Evolutionary conservation across 352 stramenopile species (phyloP), one percentile per base, ranked within the genome.

Genomic region (Halophytophthora batemanensis): DNA sequence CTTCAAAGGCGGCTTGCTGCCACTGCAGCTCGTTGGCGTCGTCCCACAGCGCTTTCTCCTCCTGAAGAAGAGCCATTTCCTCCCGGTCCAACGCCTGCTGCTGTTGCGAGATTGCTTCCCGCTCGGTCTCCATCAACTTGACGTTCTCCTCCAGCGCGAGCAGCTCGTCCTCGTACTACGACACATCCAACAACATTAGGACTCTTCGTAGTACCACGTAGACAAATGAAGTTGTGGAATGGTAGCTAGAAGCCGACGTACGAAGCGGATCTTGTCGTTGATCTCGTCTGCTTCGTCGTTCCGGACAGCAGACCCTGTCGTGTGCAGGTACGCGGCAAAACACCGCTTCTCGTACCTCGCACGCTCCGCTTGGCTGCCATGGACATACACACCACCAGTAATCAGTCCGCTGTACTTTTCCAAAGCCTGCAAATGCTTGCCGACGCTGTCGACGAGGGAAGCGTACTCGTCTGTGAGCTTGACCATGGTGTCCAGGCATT

Each of bases 401-500:
- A 11, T 7, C 19, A 17, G n/a, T 44, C 15, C 18, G 1, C 39
- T 38, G 29, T 31, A 31, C 25, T 31, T 8, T 31, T 8, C 25
- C 25, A 10, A 31, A 8, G 25, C 25, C 8, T 8, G 25, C 6
- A 42, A 6, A 2, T 14, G 41, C 6, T 1, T 3, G 6, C 11
- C 10, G n/a, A 35, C 0, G n/a, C 2, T 31, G 8, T 31, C 4
- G 40, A 10, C 7, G 12, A 19, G 15, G 37, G 35, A 2, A 23
- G 48, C 59, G 10, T 31, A 84, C 69, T 74, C 71, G 51, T 93
- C 82, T 40, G 88, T 82, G 50, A 87, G 73, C 28, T 73, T 63
- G 15, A 87, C 51, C 82, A 93, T 93, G 21, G 56, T 62, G 50
- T 93, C 82, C 40, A 87, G 65, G 42, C 82, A 93, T 21, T 90